These are phyloP conservation scores for Senecio squalidus DNA, from an alignment of 140 eudicot genomes.

Conservation along the genomic window DNA sequence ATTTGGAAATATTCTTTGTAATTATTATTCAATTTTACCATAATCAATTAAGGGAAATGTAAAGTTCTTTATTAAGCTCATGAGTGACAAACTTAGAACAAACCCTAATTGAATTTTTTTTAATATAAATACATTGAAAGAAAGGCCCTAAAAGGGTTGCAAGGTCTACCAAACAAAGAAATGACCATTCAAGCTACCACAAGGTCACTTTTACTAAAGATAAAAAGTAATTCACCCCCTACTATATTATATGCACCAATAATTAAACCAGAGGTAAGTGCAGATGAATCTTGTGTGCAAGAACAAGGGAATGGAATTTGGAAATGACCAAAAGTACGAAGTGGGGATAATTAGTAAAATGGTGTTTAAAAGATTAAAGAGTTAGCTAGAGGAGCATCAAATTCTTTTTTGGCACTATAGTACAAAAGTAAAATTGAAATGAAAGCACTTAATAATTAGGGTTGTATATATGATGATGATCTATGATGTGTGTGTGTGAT, in stretches of 20 bases:
- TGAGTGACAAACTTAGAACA: too few relatives aligned
- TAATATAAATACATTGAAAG: too few relatives aligned
- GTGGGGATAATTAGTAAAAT: slow-evolving; percentile 23
- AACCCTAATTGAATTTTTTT: too few relatives aligned
- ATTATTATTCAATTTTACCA: too few relatives aligned
- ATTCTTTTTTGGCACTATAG: slow-evolving; percentile 30
- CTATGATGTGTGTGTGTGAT: slow-evolving; percentile 11
- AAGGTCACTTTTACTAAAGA: slow-evolving; percentile 18
- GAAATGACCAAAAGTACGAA: slow-evolving; percentile 15
- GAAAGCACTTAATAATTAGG: slow-evolving; percentile 37
- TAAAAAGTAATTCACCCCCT: slow-evolving; percentile 21
- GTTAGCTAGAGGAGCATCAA: slow-evolving; percentile 25
- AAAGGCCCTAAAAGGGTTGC: slow-evolving; percentile 12
- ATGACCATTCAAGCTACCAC: slow-evolving; percentile 1
- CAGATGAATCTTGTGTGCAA: slow-evolving; percentile 26
- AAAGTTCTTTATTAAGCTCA: too few relatives aligned
- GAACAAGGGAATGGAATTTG: neutral
- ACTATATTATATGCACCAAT: slow-evolving; percentile 20
- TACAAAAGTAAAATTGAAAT: slow-evolving; percentile 35
- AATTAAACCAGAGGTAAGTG: slow-evolving; percentile 12
- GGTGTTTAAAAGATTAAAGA: slow-evolving; percentile 4
- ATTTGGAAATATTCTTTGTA: too few relatives aligned
- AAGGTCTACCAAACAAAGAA: neutral
- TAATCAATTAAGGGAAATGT: too few relatives aligned
- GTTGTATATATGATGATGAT: slow-evolving; percentile 17